phyloP scores from a whole-genome alignment of 345 rosid species.

The Lepidium africanum region DNA sequence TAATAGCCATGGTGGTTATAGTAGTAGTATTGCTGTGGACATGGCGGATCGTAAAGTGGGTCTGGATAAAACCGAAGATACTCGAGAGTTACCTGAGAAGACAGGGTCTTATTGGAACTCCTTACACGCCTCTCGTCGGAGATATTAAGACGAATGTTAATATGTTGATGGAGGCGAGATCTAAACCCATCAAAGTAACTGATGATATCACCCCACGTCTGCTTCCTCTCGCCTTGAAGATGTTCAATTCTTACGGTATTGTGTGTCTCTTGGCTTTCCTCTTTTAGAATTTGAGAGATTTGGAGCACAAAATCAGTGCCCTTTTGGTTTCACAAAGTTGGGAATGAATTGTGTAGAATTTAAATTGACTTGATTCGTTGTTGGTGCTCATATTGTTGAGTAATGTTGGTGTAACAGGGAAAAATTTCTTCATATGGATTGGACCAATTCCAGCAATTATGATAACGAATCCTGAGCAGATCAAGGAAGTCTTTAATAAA shows the following conservation, averaged over 20 bases:
- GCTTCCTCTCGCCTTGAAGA: conserved; percentile 29
- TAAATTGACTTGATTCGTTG: neutral
- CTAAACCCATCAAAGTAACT: conserved; percentile 29
- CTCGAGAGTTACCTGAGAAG: conserved; percentile 36
- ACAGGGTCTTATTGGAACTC: conserved; percentile 42
- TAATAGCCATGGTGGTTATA: neutral
- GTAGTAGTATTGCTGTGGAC: conserved; percentile 11
- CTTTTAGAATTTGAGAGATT: neutral
- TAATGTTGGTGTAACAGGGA: conserved; percentile 29
- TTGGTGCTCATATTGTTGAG: neutral
- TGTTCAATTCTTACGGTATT: conserved; percentile 32
- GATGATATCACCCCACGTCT: conserved; percentile 31
- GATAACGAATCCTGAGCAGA: conserved; percentile 32
- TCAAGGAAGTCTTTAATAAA: conserved; percentile 33
- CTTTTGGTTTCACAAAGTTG: neutral
- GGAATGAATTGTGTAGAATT: conserved; percentile 1
- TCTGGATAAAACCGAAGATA: conserved; percentile 44
- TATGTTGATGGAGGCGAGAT: conserved; percentile 23
- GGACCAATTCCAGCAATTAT: conserved; percentile 35
- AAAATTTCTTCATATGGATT: conserved; percentile 35
- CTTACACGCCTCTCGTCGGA: conserved; percentile 32
- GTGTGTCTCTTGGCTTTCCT: neutral
- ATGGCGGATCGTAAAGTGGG: conserved; percentile 34
- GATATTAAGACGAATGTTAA: conserved; percentile 28
- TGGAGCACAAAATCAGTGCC: neutral